Base-by-base conservation (phyloP, 495 filamentous ascomycete species). In the Neurospora sublineolata region DNA sequence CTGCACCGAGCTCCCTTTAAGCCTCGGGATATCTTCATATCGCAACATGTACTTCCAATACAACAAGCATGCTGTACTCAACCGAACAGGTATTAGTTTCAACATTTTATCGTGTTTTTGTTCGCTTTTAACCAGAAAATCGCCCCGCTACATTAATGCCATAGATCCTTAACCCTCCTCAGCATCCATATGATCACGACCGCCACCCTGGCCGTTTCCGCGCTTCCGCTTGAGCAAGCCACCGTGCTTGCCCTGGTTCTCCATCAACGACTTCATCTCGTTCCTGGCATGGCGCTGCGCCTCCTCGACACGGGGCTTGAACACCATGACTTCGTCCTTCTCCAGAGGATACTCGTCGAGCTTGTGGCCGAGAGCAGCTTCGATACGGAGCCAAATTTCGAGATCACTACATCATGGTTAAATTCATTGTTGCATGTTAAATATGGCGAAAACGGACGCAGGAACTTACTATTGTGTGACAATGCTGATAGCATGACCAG, bases 281-380 rank as follows among this genome's bases (percentile, higher is more conserved):
- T 86, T 89, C 41, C 90, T 88, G 7, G 94, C 92, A 74, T 90
- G 84, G 69, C 93, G 86, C 80, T 97, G 94, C 3, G 94, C 95
- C 79, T 97, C 93, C 20, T 88, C 88, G 0, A 96, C 92, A 8
- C 93, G 83, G 44, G 91, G 86, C 69, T 88, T 89, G 75, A 97
- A 83, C 10, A 97, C 85, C 92, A 97, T 91, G 0, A 92, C 93
- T 77, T 97, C 93, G 20, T 97, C 93, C 82, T 93, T 93, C 52
- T 86, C 85, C 36, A 72, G 37, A 69, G 89, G 80, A 74, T 90
- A 90, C 76, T 94, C 90, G 1, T 83, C 77, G 71, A 97, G 80
- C 79, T 94, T 88, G 81, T 87, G 91, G 20, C 91, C 91, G 27
- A 99, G 82, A 1, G 93, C 93, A 1, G 85, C 84, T 80, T 99